These are phyloP conservation scores for Jaapia argillacea DNA, from an alignment of 768 basidiomycete species.

Conservation along the genomic window DNA sequence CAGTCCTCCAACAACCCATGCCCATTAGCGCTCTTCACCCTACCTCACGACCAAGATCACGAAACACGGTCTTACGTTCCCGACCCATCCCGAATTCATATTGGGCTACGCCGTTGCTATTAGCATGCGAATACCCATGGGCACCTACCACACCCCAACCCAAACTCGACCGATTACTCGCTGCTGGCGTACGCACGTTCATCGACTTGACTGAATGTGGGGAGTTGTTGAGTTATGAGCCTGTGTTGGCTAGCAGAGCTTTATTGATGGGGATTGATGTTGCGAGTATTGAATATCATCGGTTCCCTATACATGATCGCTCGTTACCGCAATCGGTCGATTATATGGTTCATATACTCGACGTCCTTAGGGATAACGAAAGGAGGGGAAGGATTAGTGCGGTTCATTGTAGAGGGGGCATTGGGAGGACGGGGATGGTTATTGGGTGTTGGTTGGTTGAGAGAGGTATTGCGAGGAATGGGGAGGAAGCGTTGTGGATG, in stretches of 20 bases:
- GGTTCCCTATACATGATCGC: slow-evolving; percentile 71
- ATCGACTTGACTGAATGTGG: slow-evolving; percentile 80
- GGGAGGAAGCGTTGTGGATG: slow-evolving; percentile 51
- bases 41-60: slow-evolving; percentile 3
- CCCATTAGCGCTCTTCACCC: not conserved
- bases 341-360: slow-evolving; percentile 49
- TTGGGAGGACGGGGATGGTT: slow-evolving; percentile 55
- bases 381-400: slow-evolving; percentile 49
- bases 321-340: slow-evolving; percentile 50
- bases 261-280: slow-evolving; percentile 44
- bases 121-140: slow-evolving; percentile 82
- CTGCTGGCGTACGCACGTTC: slow-evolving; percentile 68
- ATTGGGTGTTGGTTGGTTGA: slow-evolving; percentile 74
- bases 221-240: slow-evolving; percentile 59
- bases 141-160: slow-evolving; percentile 27
- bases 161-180: slow-evolving; percentile 66
- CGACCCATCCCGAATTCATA: slow-evolving; percentile 80
- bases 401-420: slow-evolving; percentile 74
- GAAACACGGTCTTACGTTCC: slow-evolving; percentile 6
- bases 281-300: slow-evolving; percentile 57
- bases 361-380: slow-evolving; percentile 51
- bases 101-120: slow-evolving; percentile 65
- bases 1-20: not conserved
- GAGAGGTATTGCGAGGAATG: slow-evolving; percentile 48
- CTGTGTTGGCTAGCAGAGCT: slow-evolving; percentile 44